These are phyloP conservation scores for Iberis pinnata DNA, from an alignment of 345 rosid species.

Conservation along the genomic window DNA sequence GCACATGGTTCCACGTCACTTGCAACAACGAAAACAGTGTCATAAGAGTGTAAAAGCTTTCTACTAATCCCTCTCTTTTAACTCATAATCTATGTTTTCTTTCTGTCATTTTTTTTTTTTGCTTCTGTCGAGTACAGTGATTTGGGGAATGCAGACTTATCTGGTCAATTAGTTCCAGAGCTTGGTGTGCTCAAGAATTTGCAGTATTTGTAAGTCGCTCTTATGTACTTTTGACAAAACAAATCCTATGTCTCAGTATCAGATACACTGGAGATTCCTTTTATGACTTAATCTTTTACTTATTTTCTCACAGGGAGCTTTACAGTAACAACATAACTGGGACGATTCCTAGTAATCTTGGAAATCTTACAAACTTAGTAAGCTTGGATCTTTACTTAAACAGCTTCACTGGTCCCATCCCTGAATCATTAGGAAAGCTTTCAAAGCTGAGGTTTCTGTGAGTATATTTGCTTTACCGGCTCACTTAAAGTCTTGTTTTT, in stretches of 20 bases:
- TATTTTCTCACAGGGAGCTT: slow-evolving; percentile 63
- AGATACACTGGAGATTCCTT: background rate
- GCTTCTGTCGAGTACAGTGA: slow-evolving; percentile 42
- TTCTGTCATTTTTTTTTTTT: background rate
- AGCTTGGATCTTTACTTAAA: slow-evolving; percentile 99
- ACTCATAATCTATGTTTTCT: background rate
- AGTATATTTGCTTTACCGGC: slow-evolving; percentile 34
- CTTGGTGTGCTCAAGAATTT: slow-evolving; percentile 88
- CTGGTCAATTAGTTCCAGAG: slow-evolving; percentile 91
- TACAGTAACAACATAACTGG: slow-evolving; percentile 92
- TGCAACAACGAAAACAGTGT: slow-evolving; percentile 96
- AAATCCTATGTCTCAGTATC: no score
- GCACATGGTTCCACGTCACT: slow-evolving; percentile 97
- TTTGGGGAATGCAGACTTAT: slow-evolving; percentile 91
- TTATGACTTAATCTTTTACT: background rate
- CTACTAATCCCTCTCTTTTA: slow-evolving; percentile 3
- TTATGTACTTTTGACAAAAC: no score
- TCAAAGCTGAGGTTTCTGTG: slow-evolving; percentile 92
- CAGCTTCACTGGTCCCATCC: slow-evolving; percentile 83
- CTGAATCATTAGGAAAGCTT: slow-evolving; percentile 74
- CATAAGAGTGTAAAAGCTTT: slow-evolving; percentile 65
- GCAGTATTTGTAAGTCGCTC: slow-evolving; percentile 69
- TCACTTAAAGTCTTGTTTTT: slow-evolving; percentile 6
- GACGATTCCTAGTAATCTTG: slow-evolving; percentile 84
- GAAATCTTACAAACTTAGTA: slow-evolving; percentile 87